Evolutionary conservation across 805 yeast genomes (phyloP).

Genomic region (Pichia insulana): DNA sequence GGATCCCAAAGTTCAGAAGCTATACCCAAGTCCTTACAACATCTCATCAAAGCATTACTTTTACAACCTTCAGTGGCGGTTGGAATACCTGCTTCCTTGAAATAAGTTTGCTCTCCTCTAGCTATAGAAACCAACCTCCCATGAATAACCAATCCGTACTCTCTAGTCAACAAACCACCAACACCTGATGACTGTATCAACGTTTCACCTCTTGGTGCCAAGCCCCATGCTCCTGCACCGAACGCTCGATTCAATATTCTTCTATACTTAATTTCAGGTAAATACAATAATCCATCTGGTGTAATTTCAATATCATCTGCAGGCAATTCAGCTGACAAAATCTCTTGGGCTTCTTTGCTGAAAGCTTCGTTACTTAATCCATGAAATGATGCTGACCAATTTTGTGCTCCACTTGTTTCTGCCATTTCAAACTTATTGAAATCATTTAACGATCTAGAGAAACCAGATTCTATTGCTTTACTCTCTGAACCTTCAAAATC

Average conservation of each 20-base stretch:
- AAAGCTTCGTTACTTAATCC: constrained; percentile 84
- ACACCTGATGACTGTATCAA: constrained; percentile 37
- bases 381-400: constrained; percentile 84
- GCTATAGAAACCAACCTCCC: constrained; percentile 88
- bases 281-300: constrained; percentile 85
- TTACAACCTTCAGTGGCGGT: constrained; percentile 98
- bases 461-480: constrained; percentile 14
- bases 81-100: constrained; percentile 76
- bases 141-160: constrained; percentile 77
- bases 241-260: constrained; percentile 82
- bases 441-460: constrained; percentile 20
- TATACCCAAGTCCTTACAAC: constrained; percentile 94
- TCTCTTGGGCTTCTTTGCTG: constrained; percentile 45
- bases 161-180: constrained; percentile 60
- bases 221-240: constrained; percentile 99
- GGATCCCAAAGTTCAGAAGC: constrained; percentile 99
- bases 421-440: constrained; percentile 13
- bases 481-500: constrained; percentile 7
- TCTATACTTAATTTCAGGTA: constrained; percentile 94
- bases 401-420: constrained; percentile 30
- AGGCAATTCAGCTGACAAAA: constrained; percentile 54
- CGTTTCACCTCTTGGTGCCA: constrained; percentile 87
- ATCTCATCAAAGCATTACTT: constrained; percentile 93
- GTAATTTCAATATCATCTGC: constrained; percentile 81
- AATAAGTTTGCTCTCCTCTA: constrained; percentile 92